Evolutionary conservation across 345 rosid species (phyloP).

Genomic region (Rhizophora mangle): DNA sequence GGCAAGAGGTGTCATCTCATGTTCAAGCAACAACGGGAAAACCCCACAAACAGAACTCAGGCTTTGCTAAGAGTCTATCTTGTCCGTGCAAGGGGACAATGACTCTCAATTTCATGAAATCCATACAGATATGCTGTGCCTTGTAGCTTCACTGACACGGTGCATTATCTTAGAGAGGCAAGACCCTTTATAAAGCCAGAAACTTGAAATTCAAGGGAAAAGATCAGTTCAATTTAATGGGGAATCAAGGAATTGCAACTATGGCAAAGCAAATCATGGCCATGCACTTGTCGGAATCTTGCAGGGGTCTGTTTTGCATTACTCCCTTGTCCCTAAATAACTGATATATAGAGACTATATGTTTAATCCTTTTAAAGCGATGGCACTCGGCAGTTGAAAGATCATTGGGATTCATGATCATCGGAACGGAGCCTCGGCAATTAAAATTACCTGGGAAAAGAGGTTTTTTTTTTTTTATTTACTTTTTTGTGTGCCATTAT

Average conservation of each 20-base stretch:
- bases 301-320: background rate
- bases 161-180: conserved; percentile 33
- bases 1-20: background rate
- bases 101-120: conserved; percentile 31
- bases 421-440: background rate
- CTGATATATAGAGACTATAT: background rate
- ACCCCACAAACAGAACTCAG: conserved; percentile 13
- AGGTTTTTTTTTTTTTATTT: background rate
- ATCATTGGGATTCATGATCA: background rate
- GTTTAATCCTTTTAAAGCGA: background rate
- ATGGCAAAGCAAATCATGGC: conserved; percentile 7
- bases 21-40: background rate
- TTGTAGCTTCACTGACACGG: conserved; percentile 20
- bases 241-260: conserved; percentile 4
- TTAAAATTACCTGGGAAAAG: background rate
- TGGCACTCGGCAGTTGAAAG: background rate
- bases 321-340: background rate
- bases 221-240: conserved; percentile 7
- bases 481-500: no score
- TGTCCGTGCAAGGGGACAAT: conserved; percentile 43
- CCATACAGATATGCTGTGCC: conserved; percentile 24
- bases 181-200: conserved; percentile 27
- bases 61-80: conserved; percentile 20
- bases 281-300: conserved; percentile 26
- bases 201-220: conserved; percentile 28